phyloP scores from a whole-genome alignment of 176 grass and related monocot genomes.

The Urochloa ruziziensis region DNA sequence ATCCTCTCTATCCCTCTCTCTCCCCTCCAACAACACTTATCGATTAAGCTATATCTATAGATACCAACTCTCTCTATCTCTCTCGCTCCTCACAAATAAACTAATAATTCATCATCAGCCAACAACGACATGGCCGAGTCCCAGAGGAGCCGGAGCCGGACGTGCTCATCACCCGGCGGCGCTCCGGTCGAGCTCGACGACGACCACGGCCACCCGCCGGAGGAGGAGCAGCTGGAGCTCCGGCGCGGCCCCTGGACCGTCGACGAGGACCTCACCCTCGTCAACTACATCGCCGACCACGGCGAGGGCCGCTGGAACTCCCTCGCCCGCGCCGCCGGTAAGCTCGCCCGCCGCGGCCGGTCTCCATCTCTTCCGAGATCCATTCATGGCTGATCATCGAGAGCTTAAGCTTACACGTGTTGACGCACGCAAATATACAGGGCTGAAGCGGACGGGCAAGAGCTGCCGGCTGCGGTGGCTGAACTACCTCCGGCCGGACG shows the following conservation, averaged over 20 bases:
- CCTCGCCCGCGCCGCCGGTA: slow-evolving; percentile 60
- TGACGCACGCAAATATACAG: no score
- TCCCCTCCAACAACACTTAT: neutral
- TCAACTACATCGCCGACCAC: slow-evolving; percentile 60
- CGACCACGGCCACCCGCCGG: neutral
- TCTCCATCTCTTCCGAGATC: no score
- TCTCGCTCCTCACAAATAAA: neutral
- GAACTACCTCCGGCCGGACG: slow-evolving; percentile 76
- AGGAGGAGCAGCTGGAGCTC: slow-evolving; percentile 25
- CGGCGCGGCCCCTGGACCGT: slow-evolving; percentile 63
- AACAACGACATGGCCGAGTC: slow-evolving; percentile 13
- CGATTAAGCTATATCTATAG: neutral
- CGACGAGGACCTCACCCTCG: slow-evolving; percentile 66
- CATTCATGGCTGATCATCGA: no score
- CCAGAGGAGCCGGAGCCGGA: neutral
- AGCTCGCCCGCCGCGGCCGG: no score
- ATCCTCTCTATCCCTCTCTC: neutral
- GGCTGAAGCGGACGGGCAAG: slow-evolving; percentile 70
- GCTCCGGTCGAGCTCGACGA: neutral
- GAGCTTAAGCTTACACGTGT: neutral
- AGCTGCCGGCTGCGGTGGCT: slow-evolving; percentile 84
- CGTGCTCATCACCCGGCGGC: neutral
- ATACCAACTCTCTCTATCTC: neutral
- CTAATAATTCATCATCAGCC: neutral
- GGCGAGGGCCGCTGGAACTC: slow-evolving; percentile 80